A percentile compares a stretch with the other conserved stretches of the same genome.
phyloP scores from a whole-genome alignment of 2,329 filamentous ascomycete genomes.

The Alternaria postmessia region DNA sequence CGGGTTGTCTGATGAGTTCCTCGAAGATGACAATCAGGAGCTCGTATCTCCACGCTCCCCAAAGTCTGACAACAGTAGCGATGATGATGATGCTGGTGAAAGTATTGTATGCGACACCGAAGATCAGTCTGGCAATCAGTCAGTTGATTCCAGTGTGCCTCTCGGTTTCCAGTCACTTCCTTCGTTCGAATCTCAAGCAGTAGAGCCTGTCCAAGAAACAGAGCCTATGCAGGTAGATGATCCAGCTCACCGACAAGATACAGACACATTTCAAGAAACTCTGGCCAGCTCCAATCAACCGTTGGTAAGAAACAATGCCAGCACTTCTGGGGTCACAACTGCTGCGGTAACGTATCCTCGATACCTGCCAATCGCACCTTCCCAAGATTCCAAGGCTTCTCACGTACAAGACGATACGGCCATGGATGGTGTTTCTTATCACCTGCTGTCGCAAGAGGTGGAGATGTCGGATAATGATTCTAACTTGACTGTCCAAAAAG shows the following conservation, averaged over 20 bases:
- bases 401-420: neutral
- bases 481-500: neutral
- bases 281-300: neutral
- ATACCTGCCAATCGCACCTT: neutral
- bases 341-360: neutral
- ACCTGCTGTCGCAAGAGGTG: neutral
- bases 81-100: neutral
- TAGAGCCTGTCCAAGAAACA: neutral
- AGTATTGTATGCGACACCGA: neutral
- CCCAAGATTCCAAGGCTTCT: neutral
- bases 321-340: neutral
- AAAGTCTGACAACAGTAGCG: neutral
- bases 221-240: neutral
- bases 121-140: neutral
- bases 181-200: neutral
- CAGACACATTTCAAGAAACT: neutral
- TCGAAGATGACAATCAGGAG: neutral
- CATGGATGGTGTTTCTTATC: neutral
- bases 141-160: neutral
- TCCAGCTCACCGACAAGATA: neutral
- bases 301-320: neutral
- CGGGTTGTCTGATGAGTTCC: neutral
- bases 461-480: neutral
- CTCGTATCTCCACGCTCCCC: neutral
- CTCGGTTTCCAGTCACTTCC: neutral